Evolutionary conservation across 73 alveolate species (phyloP).

Genomic region (Halteria grandinella): DNA sequence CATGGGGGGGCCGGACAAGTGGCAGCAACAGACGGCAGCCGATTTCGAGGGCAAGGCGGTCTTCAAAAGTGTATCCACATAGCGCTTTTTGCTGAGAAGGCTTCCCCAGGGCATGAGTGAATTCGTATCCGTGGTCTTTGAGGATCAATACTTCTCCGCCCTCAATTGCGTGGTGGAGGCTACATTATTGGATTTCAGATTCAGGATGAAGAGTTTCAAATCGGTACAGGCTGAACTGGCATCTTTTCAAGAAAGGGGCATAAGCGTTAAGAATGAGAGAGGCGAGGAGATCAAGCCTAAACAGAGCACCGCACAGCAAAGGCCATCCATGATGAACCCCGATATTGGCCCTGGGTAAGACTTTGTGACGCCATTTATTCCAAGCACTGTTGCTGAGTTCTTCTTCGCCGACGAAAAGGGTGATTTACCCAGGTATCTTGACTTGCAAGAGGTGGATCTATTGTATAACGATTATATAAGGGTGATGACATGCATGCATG

Average conservation of each 20-base stretch:
- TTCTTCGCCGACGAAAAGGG: conserved; percentile 52
- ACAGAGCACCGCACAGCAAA: too few relatives aligned
- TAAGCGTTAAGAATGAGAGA: background rate
- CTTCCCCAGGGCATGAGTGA: conserved; percentile 40
- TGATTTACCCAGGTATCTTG: conserved; percentile 37
- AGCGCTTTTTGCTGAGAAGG: background rate
- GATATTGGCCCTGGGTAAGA: conserved; percentile 7
- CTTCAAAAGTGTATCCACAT: conserved; percentile 28
- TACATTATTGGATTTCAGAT: conserved; percentile 35
- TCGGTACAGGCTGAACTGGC: conserved; percentile 3
- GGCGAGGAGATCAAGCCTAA: conserved; percentile 4
- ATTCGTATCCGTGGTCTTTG: conserved; percentile 31
- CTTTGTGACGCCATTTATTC: conserved; percentile 13
- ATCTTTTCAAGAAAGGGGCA: conserved; percentile 23
- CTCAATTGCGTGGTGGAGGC: conserved; percentile 12
- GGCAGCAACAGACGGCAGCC: conserved; percentile 11
- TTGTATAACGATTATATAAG: conserved; percentile 55
- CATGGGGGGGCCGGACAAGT: conserved; percentile 58
- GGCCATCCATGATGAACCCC: conserved; percentile 10
- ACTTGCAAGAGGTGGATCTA: conserved; percentile 39
- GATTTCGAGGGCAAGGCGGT: conserved; percentile 15
- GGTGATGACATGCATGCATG: conserved; percentile 60
- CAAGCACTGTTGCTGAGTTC: conserved; percentile 51
- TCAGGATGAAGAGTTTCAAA: conserved; percentile 30
- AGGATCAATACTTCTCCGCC: conserved; percentile 30